These are phyloP conservation scores for Elymus sibiricus DNA, from an alignment of 176 grass and related monocot species.

Conservation along the genomic window DNA sequence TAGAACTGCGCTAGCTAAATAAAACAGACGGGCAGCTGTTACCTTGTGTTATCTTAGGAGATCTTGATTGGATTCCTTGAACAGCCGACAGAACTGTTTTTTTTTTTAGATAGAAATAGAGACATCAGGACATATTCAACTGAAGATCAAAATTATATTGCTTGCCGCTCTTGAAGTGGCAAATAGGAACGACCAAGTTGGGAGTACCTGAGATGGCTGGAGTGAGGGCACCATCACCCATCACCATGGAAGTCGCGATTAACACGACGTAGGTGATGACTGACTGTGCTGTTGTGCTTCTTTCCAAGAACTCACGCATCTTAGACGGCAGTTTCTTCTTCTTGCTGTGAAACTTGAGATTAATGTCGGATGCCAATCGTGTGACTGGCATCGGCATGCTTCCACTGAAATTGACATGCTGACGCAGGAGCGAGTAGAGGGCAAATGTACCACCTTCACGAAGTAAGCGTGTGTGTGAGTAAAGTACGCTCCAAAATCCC, in stretches of 20 bases:
- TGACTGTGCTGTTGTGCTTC: constrained; percentile 40
- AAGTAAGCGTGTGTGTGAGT: background rate
- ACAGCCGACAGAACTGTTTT: constrained; percentile 74
- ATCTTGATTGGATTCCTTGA: constrained; percentile 87
- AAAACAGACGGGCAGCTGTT: constrained; percentile 3
- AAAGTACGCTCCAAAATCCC: background rate
- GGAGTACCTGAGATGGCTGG: constrained; percentile 79
- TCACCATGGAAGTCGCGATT: constrained; percentile 73
- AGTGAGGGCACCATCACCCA: constrained; percentile 79
- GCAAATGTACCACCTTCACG: constrained; percentile 78
- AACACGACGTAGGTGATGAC: constrained; percentile 61
- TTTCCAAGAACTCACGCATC: constrained; percentile 54
- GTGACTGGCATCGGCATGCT: constrained; percentile 56
- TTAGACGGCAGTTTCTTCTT: constrained; percentile 32
- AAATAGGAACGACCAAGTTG: background rate
- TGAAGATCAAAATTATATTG: background rate
- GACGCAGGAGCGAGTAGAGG: constrained; percentile 70
- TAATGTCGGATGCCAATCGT: constrained; percentile 53
- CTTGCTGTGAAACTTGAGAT: constrained; percentile 57
- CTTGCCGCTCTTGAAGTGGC: background rate
- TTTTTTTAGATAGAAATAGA: background rate
- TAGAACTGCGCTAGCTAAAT: background rate
- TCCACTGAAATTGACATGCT: constrained; percentile 67
- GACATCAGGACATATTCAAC: background rate
- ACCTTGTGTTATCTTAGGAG: constrained; percentile 65